Evolutionary conservation across 768 basidiomycete species (phyloP).

Genomic region (Glaciozyma martinii): DNA sequence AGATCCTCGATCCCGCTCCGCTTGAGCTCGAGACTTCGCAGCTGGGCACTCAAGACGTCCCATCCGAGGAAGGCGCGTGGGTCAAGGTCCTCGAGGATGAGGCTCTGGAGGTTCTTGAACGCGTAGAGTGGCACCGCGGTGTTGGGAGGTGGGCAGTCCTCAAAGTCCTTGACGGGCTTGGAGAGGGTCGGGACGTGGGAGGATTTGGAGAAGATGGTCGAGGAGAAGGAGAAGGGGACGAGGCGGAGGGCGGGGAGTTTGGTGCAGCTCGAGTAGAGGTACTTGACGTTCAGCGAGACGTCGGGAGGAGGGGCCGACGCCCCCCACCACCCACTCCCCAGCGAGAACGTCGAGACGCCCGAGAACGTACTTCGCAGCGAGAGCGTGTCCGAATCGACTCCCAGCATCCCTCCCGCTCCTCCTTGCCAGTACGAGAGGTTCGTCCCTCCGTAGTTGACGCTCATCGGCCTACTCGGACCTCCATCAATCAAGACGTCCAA

Average conservation of each 20-base stretch:
- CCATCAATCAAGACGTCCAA: constrained; percentile 66
- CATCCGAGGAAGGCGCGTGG: constrained; percentile 73
- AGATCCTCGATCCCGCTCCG: constrained; percentile 76
- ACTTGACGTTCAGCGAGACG: constrained; percentile 64
- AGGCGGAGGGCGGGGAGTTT: constrained; percentile 65
- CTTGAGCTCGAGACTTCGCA: constrained; percentile 64
- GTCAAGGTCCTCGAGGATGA: constrained; percentile 72
- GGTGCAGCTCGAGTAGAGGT: constrained; percentile 80
- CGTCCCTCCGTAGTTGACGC: constrained; percentile 51
- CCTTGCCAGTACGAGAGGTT: constrained; percentile 28
- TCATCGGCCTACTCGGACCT: constrained; percentile 63
- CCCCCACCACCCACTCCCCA: constrained; percentile 68
- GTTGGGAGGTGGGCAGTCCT: constrained; percentile 56
- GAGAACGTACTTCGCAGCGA: constrained; percentile 10
- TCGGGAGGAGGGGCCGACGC: constrained; percentile 21
- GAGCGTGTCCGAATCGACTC: constrained; percentile 4
- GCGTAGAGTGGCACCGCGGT: constrained; percentile 65
- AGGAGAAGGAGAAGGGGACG: constrained; percentile 17
- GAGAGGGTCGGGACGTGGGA: constrained; percentile 1
- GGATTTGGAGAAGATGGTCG: not conserved
- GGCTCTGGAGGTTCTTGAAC: constrained; percentile 72
- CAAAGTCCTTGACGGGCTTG: constrained; percentile 55
- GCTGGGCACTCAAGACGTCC: constrained; percentile 62
- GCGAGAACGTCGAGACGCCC: constrained; percentile 58
- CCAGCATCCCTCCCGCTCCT: constrained; percentile 12